A percentile compares a stretch with the other conserved stretches of the same genome.
Conservation (phyloP, 2,329 filamentous ascomycete genomes). For the Fusarium anguioides region DNA sequence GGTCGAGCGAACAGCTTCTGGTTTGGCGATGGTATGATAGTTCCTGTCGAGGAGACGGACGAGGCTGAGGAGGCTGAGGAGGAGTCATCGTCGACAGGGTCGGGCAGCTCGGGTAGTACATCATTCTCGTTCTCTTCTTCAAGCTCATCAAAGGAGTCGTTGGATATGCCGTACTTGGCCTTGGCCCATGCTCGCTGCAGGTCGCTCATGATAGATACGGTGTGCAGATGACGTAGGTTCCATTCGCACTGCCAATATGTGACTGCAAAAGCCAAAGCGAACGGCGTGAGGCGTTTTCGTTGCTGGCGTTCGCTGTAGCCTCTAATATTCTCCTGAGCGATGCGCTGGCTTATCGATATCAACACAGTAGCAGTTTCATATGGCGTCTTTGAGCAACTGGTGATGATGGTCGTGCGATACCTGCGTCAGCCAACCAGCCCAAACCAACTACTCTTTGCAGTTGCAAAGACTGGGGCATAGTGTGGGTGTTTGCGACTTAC, state of each 20-base stretch:
- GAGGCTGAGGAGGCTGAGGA: slow-evolving; percentile 80
- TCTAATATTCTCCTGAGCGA: background rate
- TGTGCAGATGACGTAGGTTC: slow-evolving; percentile 30
- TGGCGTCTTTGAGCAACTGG: slow-evolving; percentile 25
- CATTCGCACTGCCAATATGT: slow-evolving; percentile 26
- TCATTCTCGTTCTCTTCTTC: slow-evolving; percentile 63
- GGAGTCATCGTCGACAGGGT: slow-evolving; percentile 69
- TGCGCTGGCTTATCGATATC: slow-evolving; percentile 21
- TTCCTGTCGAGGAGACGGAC: slow-evolving; percentile 92
- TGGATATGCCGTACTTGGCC: slow-evolving; percentile 72
- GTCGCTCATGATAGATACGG: slow-evolving; percentile 73
- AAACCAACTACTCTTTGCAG: slow-evolving; percentile 14
- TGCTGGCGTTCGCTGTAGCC: slow-evolving; percentile 15
- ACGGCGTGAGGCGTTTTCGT: background rate
- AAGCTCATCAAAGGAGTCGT: slow-evolving; percentile 62
- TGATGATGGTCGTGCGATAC: slow-evolving; percentile 31
- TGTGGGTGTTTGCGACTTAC: background rate
- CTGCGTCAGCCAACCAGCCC: slow-evolving; percentile 27
- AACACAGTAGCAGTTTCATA: slow-evolving; percentile 3
- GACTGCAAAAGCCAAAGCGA: background rate
- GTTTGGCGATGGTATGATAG: slow-evolving; percentile 82
- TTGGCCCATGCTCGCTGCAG: slow-evolving; percentile 83
- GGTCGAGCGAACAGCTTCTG: slow-evolving; percentile 79
- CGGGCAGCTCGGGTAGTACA: slow-evolving; percentile 59
- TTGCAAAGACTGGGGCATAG: slow-evolving; percentile 36